phyloP scores from a whole-genome alignment of 805 yeast species.

The Wickerhamiella sorbophila region DNA sequence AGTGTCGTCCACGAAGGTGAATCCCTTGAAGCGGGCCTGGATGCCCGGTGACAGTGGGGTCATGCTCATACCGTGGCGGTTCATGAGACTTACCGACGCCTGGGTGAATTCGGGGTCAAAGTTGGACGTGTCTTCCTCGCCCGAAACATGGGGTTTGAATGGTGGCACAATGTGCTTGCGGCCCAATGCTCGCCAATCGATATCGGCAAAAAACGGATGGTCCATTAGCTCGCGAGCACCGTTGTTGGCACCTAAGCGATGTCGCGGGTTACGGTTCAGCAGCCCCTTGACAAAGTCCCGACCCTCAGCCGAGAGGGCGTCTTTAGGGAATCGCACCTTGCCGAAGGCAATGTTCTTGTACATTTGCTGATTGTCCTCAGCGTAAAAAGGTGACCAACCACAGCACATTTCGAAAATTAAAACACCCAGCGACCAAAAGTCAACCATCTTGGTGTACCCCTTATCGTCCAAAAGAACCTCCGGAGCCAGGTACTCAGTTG shows the following conservation, averaged over 20 bases:
- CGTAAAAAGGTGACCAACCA: constrained; percentile 98
- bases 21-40: constrained; percentile 93
- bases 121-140: constrained; percentile 89
- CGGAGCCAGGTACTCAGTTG: constrained; percentile 96
- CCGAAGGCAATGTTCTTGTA: constrained; percentile 98
- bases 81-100: constrained; percentile 62
- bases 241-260: constrained; percentile 77
- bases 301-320: constrained; percentile 83
- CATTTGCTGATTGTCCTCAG: constrained; percentile 97
- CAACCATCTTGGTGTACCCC: constrained; percentile 98
- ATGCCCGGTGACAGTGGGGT: constrained; percentile 89
- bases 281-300: constrained; percentile 91
- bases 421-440: constrained; percentile 96
- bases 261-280: constrained; percentile 88
- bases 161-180: constrained; percentile 89
- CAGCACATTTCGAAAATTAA: constrained; percentile 97
- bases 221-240: constrained; percentile 89
- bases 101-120: constrained; percentile 96
- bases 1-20: constrained; percentile 89
- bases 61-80: constrained; percentile 37
- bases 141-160: constrained; percentile 80
- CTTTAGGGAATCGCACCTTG: constrained; percentile 93
- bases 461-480: constrained; percentile 89
- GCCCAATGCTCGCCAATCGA: constrained; percentile 74
- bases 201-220: constrained; percentile 81